Evolutionary conservation across 345 rosid species (phyloP).

Genomic region (Eutrema japonicum): DNA sequence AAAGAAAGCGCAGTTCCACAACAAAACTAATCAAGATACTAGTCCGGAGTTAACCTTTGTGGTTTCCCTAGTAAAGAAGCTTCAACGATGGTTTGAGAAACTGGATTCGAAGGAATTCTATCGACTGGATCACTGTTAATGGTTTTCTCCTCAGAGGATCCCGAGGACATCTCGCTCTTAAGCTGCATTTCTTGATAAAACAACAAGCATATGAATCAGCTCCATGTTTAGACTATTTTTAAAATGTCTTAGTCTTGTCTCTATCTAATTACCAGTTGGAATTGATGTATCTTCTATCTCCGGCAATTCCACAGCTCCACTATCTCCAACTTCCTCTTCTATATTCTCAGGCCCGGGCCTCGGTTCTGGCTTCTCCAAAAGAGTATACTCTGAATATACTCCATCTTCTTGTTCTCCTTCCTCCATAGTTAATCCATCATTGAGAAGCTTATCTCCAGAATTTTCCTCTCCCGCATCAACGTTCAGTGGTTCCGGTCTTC

Average conservation of each 20-base stretch:
- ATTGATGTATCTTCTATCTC: conserved; percentile 33
- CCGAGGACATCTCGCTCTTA: conserved; percentile 39
- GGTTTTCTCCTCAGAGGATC: conserved; percentile 40
- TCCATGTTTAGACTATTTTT: conserved; percentile 17
- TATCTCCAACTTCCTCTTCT: conserved; percentile 37
- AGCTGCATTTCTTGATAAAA: conserved; percentile 67
- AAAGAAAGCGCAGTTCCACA: neutral
- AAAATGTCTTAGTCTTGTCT: conserved; percentile 15
- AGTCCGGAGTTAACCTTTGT: conserved; percentile 52
- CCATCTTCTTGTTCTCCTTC: conserved; percentile 41
- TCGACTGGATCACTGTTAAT: conserved; percentile 40
- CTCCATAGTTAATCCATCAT: conserved; percentile 28
- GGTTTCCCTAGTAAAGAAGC: conserved; percentile 71
- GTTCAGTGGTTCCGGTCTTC: conserved; percentile 56
- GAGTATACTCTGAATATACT: conserved; percentile 51
- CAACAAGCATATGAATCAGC: conserved; percentile 41
- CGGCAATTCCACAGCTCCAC: conserved; percentile 22
- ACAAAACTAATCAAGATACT: conserved; percentile 25
- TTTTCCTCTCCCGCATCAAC: conserved; percentile 39
- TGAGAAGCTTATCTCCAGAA: conserved; percentile 28
- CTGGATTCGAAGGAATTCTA: conserved; percentile 40
- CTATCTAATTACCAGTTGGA: conserved; percentile 24
- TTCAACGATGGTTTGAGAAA: conserved; percentile 33
- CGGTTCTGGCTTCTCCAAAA: conserved; percentile 57
- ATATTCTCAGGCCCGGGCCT: conserved; percentile 33